These are phyloP conservation scores for Syzygium syzygioides DNA, from an alignment of 441 rosid species.

Conservation along the genomic window DNA sequence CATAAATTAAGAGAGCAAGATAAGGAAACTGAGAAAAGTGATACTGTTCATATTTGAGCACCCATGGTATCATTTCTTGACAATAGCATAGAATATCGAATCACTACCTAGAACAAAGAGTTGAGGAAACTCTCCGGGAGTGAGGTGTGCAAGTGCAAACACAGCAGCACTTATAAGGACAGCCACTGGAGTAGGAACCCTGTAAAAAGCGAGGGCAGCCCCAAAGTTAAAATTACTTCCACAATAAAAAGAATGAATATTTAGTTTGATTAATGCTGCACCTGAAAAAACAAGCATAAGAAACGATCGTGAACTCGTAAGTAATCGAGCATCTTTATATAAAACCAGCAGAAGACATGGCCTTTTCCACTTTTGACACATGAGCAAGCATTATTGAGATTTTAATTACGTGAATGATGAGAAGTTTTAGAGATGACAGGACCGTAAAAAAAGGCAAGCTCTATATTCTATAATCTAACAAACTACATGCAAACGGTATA, in stretches of 20 bases:
- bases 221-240: neutral
- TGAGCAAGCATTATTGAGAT: neutral
- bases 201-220: constrained; percentile 8
- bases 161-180: constrained; percentile 77
- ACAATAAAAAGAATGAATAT: neutral
- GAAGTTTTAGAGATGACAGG: neutral
- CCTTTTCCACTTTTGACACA: neutral
- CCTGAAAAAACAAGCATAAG: neutral
- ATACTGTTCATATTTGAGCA: neutral
- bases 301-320: neutral
- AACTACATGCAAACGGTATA: neutral
- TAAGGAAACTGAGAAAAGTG: neutral
- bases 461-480: neutral
- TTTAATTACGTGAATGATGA: neutral
- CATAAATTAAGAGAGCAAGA: neutral
- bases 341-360: neutral
- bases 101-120: constrained; percentile 63
- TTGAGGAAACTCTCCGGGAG: constrained; percentile 89
- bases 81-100: neutral
- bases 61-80: neutral
- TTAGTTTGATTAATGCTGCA: neutral
- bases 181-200: constrained; percentile 86
- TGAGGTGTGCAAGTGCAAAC: constrained; percentile 84
- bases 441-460: neutral
- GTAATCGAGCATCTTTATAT: neutral